A percentile compares a stretch with the other conserved stretches of the same genome.
Conservation (phyloP, 768 basidiomycete genomes). For the Collybia nuda region DNA sequence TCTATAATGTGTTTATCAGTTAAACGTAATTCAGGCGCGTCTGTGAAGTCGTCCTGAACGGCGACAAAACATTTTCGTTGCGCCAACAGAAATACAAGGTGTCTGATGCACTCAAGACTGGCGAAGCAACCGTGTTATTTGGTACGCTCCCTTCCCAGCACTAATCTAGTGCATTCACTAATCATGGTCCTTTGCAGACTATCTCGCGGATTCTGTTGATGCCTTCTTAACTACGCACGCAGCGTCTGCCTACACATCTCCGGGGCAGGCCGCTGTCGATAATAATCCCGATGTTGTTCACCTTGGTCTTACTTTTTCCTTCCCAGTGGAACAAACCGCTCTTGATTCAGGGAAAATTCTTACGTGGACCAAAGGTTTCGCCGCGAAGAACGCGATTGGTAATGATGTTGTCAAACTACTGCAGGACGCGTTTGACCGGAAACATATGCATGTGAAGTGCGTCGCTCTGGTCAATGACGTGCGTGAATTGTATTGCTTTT, state of each 20-base stretch:
- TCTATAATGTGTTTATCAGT: slow-evolving; percentile 6
- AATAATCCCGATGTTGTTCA: slow-evolving; percentile 36
- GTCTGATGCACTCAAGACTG: slow-evolving; percentile 89
- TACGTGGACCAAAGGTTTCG: slow-evolving; percentile 95
- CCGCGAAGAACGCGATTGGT: slow-evolving; percentile 88
- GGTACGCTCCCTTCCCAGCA: slow-evolving; percentile 42
- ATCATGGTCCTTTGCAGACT: slow-evolving; percentile 55
- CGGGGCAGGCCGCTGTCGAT: slow-evolving; percentile 9
- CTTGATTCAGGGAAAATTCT: slow-evolving; percentile 87
- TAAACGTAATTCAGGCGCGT: slow-evolving; percentile 65
- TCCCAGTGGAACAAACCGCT: slow-evolving; percentile 97
- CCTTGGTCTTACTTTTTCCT: slow-evolving; percentile 94
- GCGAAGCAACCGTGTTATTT: slow-evolving; percentile 85
- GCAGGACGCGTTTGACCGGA: slow-evolving; percentile 89
- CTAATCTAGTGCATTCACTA: slow-evolving; percentile 3
- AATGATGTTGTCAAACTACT: slow-evolving; percentile 87
- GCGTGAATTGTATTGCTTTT: slow-evolving; percentile 24
- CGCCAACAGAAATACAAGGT: slow-evolving; percentile 97
- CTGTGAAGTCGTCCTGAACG: slow-evolving; percentile 90
- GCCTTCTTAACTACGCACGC: slow-evolving; percentile 78
- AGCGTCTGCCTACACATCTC: slow-evolving; percentile 40
- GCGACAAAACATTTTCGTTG: slow-evolving; percentile 85
- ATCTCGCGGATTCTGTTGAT: slow-evolving; percentile 96
- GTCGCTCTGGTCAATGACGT: slow-evolving; percentile 95
- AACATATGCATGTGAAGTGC: slow-evolving; percentile 89